A percentile compares a stretch with the other conserved stretches of the same genome.
Conservation (phyloP, 768 basidiomycete genomes). For the Leccinum barrowsii region DNA sequence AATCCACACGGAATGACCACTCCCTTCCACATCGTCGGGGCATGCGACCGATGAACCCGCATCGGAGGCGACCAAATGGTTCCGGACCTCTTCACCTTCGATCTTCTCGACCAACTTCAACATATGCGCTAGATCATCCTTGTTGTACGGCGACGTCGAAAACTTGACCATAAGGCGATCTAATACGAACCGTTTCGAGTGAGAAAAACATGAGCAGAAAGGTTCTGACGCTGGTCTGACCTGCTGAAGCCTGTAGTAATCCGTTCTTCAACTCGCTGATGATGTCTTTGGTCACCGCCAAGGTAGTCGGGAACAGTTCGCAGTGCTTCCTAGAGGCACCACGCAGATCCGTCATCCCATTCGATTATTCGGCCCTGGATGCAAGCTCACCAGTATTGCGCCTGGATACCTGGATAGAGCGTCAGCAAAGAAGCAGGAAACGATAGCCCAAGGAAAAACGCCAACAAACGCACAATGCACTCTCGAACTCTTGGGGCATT, state of each 20-base stretch:
- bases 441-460: not conserved
- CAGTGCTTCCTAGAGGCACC: slow-evolving; percentile 27
- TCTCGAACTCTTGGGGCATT: slow-evolving; percentile 14
- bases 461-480: slow-evolving; percentile 22
- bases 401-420: slow-evolving; percentile 21
- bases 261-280: slow-evolving; percentile 19
- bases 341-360: not conserved
- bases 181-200: not conserved
- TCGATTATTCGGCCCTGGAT: not conserved
- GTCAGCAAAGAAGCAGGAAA: not conserved
- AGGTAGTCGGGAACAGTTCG: slow-evolving; percentile 29
- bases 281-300: slow-evolving; percentile 17
- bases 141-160: slow-evolving; percentile 31
- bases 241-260: slow-evolving; percentile 30
- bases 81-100: slow-evolving; percentile 10
- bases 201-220: not conserved
- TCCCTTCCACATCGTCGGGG: slow-evolving; percentile 9
- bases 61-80: not conserved
- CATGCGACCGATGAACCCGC: not conserved
- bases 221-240: not conserved
- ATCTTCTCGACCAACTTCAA: slow-evolving; percentile 27
- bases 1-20: slow-evolving; percentile 22
- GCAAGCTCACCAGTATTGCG: slow-evolving; percentile 28
- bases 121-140: slow-evolving; percentile 23
- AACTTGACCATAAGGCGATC: slow-evolving; percentile 31